Base-by-base conservation (phyloP, 2,329 filamentous ascomycete species). In the Penicillium verrucosum region DNA sequence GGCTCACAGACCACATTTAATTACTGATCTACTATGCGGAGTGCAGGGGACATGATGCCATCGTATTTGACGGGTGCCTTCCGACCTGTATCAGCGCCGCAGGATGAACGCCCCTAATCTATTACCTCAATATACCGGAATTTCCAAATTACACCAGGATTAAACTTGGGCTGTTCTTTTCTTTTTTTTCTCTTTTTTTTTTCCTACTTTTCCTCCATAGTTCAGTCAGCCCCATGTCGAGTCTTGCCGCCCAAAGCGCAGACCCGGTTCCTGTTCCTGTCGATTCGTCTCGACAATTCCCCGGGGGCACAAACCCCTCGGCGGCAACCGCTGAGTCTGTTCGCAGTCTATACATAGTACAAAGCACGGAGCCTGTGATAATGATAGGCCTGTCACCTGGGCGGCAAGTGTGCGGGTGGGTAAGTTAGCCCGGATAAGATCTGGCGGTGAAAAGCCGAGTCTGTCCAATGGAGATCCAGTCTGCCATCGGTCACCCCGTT, bases 391-490 rank as follows among this genome's bases (percentile, higher is more conserved):
- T 55, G 46, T 52, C 54, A 54, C 29, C 48, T 52, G 42, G 43
- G 51, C 58, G 59, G 59, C 56, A 57, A 40, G 10, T 43, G 32
- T 30, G 38, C 45, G 41, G 34, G 49, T 52, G 42, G 42, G 21
- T 14, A 46, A 56, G 14, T 46, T 52, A 21, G 16, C 54, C 41
- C 34, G 48, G 54, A 56, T 52, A 46, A 56, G 36, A 46, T 62
- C 55, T 65, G 56, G 63, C 63, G 63, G 63, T 65, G 63, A 61
- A 60, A 48, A 21, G 30, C 49, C 47, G 54, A 44, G 34, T 48
- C 36, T 38, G 47, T 60, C 63, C 63, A 65, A 65, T 65, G n/a
- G 57, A 60, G 54, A 57, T 51, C 44, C 32, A 51, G 32, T 40
- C 41, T 46, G n/a, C 42, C 48, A 29, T 42, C 54, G 42, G 48